Percentiles rank a stretch among this genome's conserved stretches.
Evolutionary conservation across 176 grass and related monocot species (phyloP).

Genomic region (Bolboschoenus planiculmis): DNA sequence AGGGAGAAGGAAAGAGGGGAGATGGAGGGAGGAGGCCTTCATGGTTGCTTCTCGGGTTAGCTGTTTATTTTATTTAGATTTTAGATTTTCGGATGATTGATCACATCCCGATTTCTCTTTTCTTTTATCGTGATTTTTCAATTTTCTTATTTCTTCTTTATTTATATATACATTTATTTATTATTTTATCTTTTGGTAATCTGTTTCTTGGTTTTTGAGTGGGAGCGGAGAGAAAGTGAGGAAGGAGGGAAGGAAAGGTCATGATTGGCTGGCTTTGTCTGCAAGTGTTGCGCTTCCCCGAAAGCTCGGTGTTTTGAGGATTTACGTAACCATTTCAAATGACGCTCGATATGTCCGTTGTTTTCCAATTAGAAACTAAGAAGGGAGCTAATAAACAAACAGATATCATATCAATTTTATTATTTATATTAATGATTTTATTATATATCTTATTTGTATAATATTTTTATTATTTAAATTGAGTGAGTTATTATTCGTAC

Average conservation of each 20-base stretch:
- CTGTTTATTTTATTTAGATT: neutral
- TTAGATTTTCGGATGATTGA: neutral
- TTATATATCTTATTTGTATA: no score
- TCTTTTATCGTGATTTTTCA: conserved; percentile 13
- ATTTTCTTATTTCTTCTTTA: neutral
- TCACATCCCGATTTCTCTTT: neutral
- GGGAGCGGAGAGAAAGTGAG: neutral
- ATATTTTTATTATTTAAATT: no score
- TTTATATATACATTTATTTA: no score
- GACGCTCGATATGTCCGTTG: no score
- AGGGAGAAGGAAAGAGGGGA: neutral
- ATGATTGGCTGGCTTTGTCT: conserved; percentile 21
- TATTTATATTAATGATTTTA: no score
- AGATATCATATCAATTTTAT: no score
- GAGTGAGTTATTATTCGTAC: no score
- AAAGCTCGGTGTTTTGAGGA: neutral
- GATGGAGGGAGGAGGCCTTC: neutral
- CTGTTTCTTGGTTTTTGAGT: neutral
- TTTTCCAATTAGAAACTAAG: no score
- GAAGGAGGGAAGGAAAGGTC: conserved; percentile 7
- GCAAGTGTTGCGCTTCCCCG: neutral
- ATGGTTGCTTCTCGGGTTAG: conserved; percentile 1
- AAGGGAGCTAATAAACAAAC: no score
- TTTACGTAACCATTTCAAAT: neutral
- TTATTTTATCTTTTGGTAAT: neutral